Evolutionary conservation across 139 green algal species (phyloP).

Genomic region (Nannochloris sp.): DNA sequence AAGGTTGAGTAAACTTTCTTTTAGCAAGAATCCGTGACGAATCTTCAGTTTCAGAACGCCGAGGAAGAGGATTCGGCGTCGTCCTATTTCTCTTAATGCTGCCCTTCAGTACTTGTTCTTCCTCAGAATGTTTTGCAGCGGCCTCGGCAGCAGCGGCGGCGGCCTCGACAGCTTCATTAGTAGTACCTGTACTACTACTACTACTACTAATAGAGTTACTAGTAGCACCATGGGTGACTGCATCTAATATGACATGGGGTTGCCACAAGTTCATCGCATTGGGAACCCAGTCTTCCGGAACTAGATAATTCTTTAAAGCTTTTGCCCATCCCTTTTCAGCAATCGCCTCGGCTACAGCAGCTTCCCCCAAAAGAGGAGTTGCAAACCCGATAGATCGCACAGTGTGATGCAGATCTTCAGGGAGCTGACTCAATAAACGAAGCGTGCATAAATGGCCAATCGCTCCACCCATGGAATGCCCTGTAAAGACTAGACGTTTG

Average conservation of each 20-base stretch:
- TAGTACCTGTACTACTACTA: background rate
- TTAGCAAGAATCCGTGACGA: no score
- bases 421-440: background rate
- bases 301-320: conserved; percentile 47
- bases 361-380: background rate
- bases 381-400: background rate
- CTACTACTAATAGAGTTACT: background rate
- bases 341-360: background rate
- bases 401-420: background rate
- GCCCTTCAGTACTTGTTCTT: background rate
- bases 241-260: background rate
- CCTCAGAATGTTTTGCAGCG: background rate
- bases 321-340: background rate
- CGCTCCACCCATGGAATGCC: conserved; percentile 1
- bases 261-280: background rate
- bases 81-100: background rate
- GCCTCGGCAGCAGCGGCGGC: background rate
- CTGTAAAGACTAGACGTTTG: background rate
- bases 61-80: no score
- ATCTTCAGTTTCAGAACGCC: no score
- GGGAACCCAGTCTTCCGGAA: conserved; percentile 36
- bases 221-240: background rate
- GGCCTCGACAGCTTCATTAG: background rate
- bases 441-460: background rate
- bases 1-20: no score